These are phyloP conservation scores for Mortierella sp. DNA, from an alignment of 371 early-diverging fungal species.

Conservation along the genomic window DNA sequence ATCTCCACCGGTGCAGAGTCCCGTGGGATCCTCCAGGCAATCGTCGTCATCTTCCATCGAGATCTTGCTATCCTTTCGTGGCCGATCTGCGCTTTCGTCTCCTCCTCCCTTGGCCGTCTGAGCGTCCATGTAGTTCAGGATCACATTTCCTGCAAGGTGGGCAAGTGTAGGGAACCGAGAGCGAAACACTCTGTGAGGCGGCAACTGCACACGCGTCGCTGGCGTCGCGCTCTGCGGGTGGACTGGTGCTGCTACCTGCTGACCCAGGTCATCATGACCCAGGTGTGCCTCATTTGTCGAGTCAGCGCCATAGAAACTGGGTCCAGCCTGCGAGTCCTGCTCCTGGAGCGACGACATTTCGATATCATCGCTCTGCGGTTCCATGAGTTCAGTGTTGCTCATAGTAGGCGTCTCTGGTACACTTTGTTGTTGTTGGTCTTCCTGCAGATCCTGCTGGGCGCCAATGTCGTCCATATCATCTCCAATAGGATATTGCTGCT, in stretches of 20 bases:
- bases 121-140: constrained; percentile 27
- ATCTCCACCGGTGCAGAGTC: neutral
- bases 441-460: neutral
- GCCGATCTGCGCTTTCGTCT: neutral
- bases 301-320: neutral
- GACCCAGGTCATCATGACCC: neutral
- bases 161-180: constrained; percentile 36
- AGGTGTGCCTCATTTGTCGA: too few relatives aligned
- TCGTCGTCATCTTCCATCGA: constrained; percentile 18
- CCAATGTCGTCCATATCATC: neutral
- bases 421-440: neutral
- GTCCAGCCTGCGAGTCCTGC: neutral
- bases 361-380: constrained; percentile 7
- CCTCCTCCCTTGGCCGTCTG: constrained; percentile 1
- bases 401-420: neutral
- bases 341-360: constrained; percentile 17
- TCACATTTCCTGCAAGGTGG: constrained; percentile 34
- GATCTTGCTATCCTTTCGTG: constrained; percentile 31
- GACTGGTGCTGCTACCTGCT: neutral
- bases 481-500: neutral
- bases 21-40: neutral
- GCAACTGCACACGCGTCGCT: neutral
- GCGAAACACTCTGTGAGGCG: constrained; percentile 23
- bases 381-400: too few relatives aligned
- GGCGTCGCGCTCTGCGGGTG: neutral